Percentiles rank a stretch among this genome's conserved stretches.
These are phyloP conservation scores for Ilyonectria robusta DNA, from an alignment of 2,329 filamentous ascomycete genomes.

Conservation along the genomic window DNA sequence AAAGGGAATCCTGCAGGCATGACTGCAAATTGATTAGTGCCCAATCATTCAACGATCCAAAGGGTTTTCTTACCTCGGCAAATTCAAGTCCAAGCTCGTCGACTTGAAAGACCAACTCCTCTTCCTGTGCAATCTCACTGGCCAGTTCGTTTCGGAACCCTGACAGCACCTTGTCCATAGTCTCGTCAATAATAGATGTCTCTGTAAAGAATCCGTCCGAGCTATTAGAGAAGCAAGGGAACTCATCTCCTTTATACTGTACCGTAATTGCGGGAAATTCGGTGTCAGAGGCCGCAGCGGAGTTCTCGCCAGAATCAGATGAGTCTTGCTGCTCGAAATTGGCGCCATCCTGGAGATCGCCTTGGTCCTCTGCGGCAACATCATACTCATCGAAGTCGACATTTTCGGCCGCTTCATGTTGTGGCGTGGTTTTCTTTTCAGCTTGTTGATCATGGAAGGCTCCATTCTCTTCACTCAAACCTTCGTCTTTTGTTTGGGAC, in stretches of 20 bases:
- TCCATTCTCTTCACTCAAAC: constrained; percentile 14
- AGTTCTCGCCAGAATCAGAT: constrained; percentile 25
- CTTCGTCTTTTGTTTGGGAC: constrained; percentile 33
- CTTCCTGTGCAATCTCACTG: constrained; percentile 60
- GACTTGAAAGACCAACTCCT: constrained; percentile 66
- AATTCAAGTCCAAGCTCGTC: constrained; percentile 68
- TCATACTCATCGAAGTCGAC: constrained; percentile 24
- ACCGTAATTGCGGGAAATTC: constrained; percentile 57
- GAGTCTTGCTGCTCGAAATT: constrained; percentile 18
- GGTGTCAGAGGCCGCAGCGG: constrained; percentile 28
- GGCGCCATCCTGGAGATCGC: constrained; percentile 27
- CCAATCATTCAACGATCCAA: background rate
- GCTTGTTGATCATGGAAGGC: constrained; percentile 23
- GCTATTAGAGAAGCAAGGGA: constrained; percentile 56
- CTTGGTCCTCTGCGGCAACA: constrained; percentile 24
- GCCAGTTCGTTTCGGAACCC: constrained; percentile 62
- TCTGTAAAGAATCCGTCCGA: constrained; percentile 62
- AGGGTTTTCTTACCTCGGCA: constrained; percentile 59
- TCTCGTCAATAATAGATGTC: constrained; percentile 57
- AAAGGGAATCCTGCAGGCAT: constrained; percentile 51
- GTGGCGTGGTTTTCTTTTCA: constrained; percentile 9
- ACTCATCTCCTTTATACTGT: constrained; percentile 60
- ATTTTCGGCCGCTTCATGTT: constrained; percentile 19
- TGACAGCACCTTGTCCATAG: constrained; percentile 60
- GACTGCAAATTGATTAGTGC: constrained; percentile 53